Base-by-base conservation (phyloP, 495 filamentous ascomycete species). In the Trichoderma reesei region DNA sequence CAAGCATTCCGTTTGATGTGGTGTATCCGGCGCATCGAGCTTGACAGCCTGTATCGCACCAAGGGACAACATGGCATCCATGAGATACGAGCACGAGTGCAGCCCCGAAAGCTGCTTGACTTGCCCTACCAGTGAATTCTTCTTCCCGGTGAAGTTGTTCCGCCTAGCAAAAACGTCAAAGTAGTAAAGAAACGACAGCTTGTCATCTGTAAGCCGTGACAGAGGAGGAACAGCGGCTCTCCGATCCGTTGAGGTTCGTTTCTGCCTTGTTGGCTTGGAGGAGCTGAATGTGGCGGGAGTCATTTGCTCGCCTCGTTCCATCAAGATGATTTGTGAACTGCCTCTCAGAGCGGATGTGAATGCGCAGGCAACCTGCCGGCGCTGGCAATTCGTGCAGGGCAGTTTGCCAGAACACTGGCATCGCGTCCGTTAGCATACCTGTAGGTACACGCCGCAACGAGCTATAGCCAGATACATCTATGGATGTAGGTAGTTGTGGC, bases 1-100 rank as follows among this genome's bases (percentile, higher is more conserved):
- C 44, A 48, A 48, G 16, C 44, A 48, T 26, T 48, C 44, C 8
- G n/a, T 48, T 6, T n/a, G 44, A 3, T 14, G 7, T 18, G 44
- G 31, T 9, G 6, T 26, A 14, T 56, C 51, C 1, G 51, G 11
- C 14, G 31, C 31, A 56, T 56, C 34, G 9, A 56, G 11, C 18
- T 33, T 56, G 51, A 56, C 51, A 33, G 51, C 51, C 34, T 56
- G 31, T 56, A 34, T 48, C 26, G 51, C 51, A 31, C 51, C 51
- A 14, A 56, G 10, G 10, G 51, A 56, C 34, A 56, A 9, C 51
- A 56, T 56, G 20, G 51, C 51, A 34, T 56, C 51, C 20, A 31
- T 56, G 26, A 33, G 44, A 56, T 56, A 56, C 34, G 51, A 31
- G 51, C 18, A 1, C 3, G 51, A 56, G 26, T 56, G 31, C 31